A percentile compares a stretch with the other conserved stretches of the same genome.
Conservation (phyloP, 2,329 filamentous ascomycete species). For the Calonectria pteridis region DNA sequence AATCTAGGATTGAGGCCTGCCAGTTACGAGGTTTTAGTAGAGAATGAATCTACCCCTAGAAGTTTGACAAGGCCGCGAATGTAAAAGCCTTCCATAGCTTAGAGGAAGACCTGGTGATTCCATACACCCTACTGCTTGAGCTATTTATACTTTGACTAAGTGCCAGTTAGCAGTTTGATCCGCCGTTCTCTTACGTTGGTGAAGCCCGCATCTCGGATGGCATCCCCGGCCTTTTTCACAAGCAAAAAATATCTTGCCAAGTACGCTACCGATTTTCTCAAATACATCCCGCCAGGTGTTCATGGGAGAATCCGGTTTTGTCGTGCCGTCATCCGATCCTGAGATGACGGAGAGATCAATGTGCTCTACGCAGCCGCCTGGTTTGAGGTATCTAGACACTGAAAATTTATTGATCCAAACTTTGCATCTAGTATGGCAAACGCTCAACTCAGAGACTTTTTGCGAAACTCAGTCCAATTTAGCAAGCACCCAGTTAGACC, state of each 20-base stretch:
- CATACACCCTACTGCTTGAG: slow-evolving; percentile 37
- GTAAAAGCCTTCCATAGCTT: slow-evolving; percentile 34
- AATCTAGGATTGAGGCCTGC: neutral
- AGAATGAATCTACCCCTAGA: slow-evolving; percentile 17
- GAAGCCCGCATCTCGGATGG: slow-evolving; percentile 34
- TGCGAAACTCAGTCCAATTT: slow-evolving; percentile 64
- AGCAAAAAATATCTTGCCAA: slow-evolving; percentile 35
- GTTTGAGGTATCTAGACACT: slow-evolving; percentile 12
- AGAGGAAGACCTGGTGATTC: slow-evolving; percentile 32
- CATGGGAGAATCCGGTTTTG: slow-evolving; percentile 33
- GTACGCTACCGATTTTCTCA: slow-evolving; percentile 29
- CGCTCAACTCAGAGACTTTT: slow-evolving; percentile 59
- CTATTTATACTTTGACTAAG: slow-evolving; percentile 44
- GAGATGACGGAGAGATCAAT: slow-evolving; percentile 23
- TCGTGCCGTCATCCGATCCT: slow-evolving; percentile 42
- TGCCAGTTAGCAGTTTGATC: slow-evolving; percentile 32
- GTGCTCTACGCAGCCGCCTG: slow-evolving; percentile 23
- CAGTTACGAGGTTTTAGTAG: too few relatives aligned
- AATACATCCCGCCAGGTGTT: slow-evolving; percentile 35
- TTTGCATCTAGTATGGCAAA: slow-evolving; percentile 35
- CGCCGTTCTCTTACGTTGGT: slow-evolving; percentile 21
- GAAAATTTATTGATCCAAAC: neutral
- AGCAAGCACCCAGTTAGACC: slow-evolving; percentile 65
- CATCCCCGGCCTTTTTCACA: slow-evolving; percentile 28
- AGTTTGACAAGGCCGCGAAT: slow-evolving; percentile 33